phyloP scores from a whole-genome alignment of 2,329 filamentous ascomycete species.

The Colletotrichum sp. region DNA sequence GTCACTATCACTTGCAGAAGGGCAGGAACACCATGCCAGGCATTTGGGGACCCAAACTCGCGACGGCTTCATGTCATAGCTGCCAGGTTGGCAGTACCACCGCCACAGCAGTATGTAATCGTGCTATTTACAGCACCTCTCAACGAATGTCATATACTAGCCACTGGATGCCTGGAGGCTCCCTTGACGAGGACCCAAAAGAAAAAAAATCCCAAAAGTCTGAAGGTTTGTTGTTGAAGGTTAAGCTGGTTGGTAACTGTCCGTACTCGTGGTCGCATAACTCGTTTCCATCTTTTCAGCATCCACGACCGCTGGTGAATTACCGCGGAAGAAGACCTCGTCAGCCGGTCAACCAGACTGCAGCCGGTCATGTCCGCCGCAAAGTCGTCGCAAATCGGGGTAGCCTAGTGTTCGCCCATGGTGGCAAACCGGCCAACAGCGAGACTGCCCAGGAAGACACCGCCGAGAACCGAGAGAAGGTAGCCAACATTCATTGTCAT shows the following conservation, averaged over 20 bases:
- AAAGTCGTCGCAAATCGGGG: background rate
- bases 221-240: background rate
- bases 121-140: background rate
- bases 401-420: constrained; percentile 51
- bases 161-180: background rate
- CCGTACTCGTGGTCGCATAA: background rate
- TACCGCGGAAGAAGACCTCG: background rate
- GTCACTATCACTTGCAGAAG: constrained; percentile 1
- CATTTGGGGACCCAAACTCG: background rate
- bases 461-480: constrained; percentile 79
- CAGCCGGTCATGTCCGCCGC: background rate
- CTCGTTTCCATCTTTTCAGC: background rate
- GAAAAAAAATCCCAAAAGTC: background rate
- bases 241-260: background rate
- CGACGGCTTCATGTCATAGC: background rate
- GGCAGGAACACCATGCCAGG: background rate
- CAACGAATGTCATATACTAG: background rate
- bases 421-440: constrained; percentile 73
- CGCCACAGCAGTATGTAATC: background rate
- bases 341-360: background rate
- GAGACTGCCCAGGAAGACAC: constrained; percentile 86
- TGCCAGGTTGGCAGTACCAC: background rate
- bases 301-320: background rate
- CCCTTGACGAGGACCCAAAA: background rate
- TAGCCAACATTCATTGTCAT: constrained; percentile 92